Percentiles rank a stretch among this genome's conserved stretches.
phyloP scores from a whole-genome alignment of 1,284 basidiomycete genomes.

The Ceratobasidium sp. region DNA sequence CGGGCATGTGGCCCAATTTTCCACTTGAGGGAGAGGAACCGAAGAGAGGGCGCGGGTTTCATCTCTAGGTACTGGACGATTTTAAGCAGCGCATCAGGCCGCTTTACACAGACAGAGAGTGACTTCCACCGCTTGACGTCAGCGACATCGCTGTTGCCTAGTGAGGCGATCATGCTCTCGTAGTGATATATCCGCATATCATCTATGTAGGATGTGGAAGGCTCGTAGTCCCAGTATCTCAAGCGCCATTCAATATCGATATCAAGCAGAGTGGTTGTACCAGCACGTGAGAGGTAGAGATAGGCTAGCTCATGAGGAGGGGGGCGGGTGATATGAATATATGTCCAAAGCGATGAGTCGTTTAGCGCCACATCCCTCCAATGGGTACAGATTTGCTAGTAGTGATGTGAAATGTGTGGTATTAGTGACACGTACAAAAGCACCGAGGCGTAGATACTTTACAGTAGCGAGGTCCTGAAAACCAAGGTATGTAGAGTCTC shows the following conservation, averaged over 20 bases:
- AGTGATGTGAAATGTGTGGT: no score
- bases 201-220: no score
- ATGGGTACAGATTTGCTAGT: conserved; percentile 9
- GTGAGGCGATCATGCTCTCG: no score
- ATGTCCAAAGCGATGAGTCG: conserved; percentile 15
- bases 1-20: no score
- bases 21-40: conserved; percentile 10
- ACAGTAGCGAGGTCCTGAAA: conserved; percentile 15
- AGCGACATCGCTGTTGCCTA: no score
- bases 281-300: not conserved
- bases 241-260: conserved; percentile 8
- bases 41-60: not conserved
- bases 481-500: not conserved
- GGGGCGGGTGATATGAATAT: conserved; percentile 4
- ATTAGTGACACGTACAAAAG: no score
- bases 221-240: no score
- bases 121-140: not conserved
- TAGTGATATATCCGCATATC: no score
- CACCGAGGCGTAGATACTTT: not conserved
- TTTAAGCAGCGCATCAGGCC: not conserved
- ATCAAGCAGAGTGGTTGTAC: not conserved
- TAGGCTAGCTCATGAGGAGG: not conserved
- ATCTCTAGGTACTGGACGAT: not conserved
- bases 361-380: conserved; percentile 13
- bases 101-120: not conserved